Evolutionary conservation across 148 eudicot genomes (phyloP), one percentile per base, ranked within the genome.

Genomic region (Silene uniflora): DNA sequence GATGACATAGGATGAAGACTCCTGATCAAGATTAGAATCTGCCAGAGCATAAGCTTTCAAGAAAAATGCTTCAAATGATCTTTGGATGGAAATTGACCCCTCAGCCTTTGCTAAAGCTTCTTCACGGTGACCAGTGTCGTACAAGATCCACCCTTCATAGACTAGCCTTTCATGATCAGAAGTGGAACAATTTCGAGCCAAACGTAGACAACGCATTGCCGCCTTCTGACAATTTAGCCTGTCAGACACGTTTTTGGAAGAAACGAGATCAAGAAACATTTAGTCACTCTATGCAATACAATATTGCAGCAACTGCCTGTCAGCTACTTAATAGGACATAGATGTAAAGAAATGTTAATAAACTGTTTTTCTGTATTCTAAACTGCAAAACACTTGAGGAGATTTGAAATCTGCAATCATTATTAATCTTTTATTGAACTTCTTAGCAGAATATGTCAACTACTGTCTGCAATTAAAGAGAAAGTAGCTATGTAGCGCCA

Each of bases 41-140:
- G 98, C 98, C 79, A 92, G 81, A 54, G 90, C 91, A 85, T 92
- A 92, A 66, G 96, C 98, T 88, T 92, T 89, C 52, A 90, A 80
- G 79, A 92, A 92, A 85, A 89, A 90, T 10, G 96, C 98, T 81
- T 92, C 98, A 78, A 92, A 92, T 64, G 98, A 92, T 83, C 96
- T 88, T 75, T 88, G 91, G 73, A 89, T 80, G 63, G 85, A 78
- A 76, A 92, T 86, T 8, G 98, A 90, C 77, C 88, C 93, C 78
- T 90, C 96, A 24, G 98, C 93, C 86, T 90, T 92, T 56, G 85
- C 85, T 82, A 92, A 82, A 35, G 93, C 98, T 85, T 92, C 96
- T 82, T 87, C 91, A 29, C 93, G 91, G 74, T 92, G 96, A 62
- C 98, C 98, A 6, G 96, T 92, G 73, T 92, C 98, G 78, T 90